A percentile compares a stretch with the other conserved stretches of the same genome.
Evolutionary conservation across 2,329 filamentous ascomycete genomes (phyloP).

Genomic region (Coniochaeta hoffmannii): DNA sequence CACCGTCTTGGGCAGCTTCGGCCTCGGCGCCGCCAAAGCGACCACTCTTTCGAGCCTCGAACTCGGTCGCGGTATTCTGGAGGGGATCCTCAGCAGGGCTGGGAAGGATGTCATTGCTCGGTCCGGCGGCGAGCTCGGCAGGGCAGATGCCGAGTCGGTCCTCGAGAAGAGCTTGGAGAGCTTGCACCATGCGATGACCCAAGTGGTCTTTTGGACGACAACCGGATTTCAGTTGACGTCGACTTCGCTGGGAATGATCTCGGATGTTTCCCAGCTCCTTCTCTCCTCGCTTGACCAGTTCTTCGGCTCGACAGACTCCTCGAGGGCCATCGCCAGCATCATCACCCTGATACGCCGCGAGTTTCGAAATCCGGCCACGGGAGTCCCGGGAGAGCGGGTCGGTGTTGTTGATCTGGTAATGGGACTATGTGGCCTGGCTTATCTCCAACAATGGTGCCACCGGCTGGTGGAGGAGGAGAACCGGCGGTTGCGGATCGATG

Average conservation of each 20-base stretch:
- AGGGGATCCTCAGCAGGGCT: slow-evolving; percentile 45
- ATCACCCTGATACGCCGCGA: slow-evolving; percentile 56
- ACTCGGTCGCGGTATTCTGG: slow-evolving; percentile 45
- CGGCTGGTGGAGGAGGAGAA: slow-evolving; percentile 42
- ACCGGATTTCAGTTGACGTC: slow-evolving; percentile 52
- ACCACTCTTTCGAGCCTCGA: slow-evolving; percentile 52
- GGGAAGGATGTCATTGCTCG: slow-evolving; percentile 40
- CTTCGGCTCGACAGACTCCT: slow-evolving; percentile 62
- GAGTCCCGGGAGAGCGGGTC: slow-evolving; percentile 50
- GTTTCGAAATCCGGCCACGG: slow-evolving; percentile 56
- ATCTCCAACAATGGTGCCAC: slow-evolving; percentile 51
- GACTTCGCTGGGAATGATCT: slow-evolving; percentile 45
- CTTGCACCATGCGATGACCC: slow-evolving; percentile 49
- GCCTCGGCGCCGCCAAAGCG: slow-evolving; percentile 45
- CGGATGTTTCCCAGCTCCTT: slow-evolving; percentile 49
- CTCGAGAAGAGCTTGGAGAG: slow-evolving; percentile 49
- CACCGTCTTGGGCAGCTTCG: slow-evolving; percentile 42
- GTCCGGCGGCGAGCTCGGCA: slow-evolving; percentile 38
- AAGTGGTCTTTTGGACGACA: slow-evolving; percentile 53
- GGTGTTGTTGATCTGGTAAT: slow-evolving; percentile 54
- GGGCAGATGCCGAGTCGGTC: slow-evolving; percentile 46
- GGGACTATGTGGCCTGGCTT: slow-evolving; percentile 53
- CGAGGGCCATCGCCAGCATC: slow-evolving; percentile 59
- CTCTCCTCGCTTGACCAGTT: slow-evolving; percentile 55
- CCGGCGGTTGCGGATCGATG: slow-evolving; percentile 39